Percentiles rank a stretch among this genome's conserved stretches.
Conservation (phyloP, 768 basidiomycete species). For the Tulasnella sp. region DNA sequence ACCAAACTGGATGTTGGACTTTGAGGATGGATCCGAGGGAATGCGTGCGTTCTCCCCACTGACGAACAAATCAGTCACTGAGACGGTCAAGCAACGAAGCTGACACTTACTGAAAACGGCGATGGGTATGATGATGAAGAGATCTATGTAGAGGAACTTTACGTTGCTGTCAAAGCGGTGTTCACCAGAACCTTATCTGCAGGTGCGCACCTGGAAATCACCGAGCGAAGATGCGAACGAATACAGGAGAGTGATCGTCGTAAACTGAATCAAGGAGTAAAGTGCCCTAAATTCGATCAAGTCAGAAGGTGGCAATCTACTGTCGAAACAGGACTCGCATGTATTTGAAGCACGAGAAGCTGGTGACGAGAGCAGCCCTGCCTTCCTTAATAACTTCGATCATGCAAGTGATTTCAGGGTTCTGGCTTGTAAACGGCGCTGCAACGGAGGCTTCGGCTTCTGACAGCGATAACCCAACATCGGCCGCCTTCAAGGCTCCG, state of each 20-base stretch:
- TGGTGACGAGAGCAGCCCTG: conserved; percentile 88
- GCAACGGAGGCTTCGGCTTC: conserved; percentile 98
- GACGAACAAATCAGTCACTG: background rate
- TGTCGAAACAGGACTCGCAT: conserved; percentile 51
- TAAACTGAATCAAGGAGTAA: conserved; percentile 98
- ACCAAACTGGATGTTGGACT: conserved; percentile 92
- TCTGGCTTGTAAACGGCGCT: conserved; percentile 90
- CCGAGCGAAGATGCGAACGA: conserved; percentile 94
- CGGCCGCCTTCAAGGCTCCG: conserved; percentile 94
- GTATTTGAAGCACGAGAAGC: conserved; percentile 99
- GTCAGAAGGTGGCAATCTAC: conserved; percentile 13
- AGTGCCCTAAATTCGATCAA: conserved; percentile 55
- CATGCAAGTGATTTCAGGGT: conserved; percentile 91
- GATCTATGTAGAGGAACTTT: conserved; percentile 92
- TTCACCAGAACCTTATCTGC: background rate
- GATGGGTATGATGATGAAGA: conserved; percentile 95
- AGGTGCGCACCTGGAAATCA: conserved; percentile 72
- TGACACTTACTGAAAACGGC: conserved; percentile 79
- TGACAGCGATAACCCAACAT: conserved; percentile 91
- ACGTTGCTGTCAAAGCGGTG: conserved; percentile 13
- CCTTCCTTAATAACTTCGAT: conserved; percentile 96
- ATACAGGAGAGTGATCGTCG: conserved; percentile 91
- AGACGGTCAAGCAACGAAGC: background rate
- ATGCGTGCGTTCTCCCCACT: conserved; percentile 96
- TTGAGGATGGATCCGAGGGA: conserved; percentile 72